Evolutionary conservation across 1,284 basidiomycete species (phyloP).

Genomic region (Heterobasidion irregulare): DNA sequence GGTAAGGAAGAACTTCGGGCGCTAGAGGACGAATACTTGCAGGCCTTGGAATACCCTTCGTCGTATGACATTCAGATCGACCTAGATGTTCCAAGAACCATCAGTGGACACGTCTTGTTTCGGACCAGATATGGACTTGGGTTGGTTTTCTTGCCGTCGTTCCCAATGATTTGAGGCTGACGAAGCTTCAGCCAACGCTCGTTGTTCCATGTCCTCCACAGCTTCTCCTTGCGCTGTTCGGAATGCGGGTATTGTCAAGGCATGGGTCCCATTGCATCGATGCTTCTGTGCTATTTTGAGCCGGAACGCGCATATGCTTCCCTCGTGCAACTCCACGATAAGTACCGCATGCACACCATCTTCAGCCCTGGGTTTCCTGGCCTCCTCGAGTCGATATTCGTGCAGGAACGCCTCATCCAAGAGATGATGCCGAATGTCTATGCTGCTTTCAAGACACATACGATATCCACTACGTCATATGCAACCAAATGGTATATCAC

Average conservation of each 20-base stretch:
- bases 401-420: conserved; percentile 85
- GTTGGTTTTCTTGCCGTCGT: conserved; percentile 34
- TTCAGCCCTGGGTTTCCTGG: conserved; percentile 96
- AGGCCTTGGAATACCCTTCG: conserved; percentile 71
- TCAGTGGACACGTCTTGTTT: conserved; percentile 92
- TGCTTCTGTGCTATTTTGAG: conserved; percentile 88
- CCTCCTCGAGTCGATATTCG: conserved; percentile 87
- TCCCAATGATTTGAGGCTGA: conserved; percentile 3
- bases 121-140: conserved; percentile 93
- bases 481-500: conserved; percentile 99
- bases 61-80: conserved; percentile 96
- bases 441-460: conserved; percentile 75
- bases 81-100: conserved; percentile 94
- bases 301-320: conserved; percentile 83
- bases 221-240: conserved; percentile 77
- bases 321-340: conserved; percentile 79
- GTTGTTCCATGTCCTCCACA: conserved; percentile 91
- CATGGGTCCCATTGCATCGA: conserved; percentile 97
- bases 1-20: conserved; percentile 32
- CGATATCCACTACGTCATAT: conserved; percentile 89
- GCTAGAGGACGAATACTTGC: conserved; percentile 50
- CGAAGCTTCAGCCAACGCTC: conserved; percentile 67
- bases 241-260: conserved; percentile 98
- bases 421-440: conserved; percentile 86
- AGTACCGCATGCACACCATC: conserved; percentile 84